Base-by-base conservation (phyloP, 345 rosid species). In the Nasturtium officinale region DNA sequence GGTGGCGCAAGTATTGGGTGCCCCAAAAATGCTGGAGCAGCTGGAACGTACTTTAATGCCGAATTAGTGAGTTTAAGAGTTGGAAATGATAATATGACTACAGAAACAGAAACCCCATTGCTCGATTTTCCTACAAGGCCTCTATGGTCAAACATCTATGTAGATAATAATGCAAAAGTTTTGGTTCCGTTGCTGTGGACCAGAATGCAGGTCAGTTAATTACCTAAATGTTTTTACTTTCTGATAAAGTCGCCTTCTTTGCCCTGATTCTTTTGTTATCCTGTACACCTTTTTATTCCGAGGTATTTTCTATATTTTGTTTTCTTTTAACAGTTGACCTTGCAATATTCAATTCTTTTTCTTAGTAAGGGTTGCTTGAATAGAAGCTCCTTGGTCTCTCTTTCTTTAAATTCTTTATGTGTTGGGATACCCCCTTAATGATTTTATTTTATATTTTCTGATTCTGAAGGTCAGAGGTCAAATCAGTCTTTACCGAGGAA, bases 161-260 rank as follows among this genome's bases (percentile, higher is more conserved):
- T 95, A 76, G 96, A 91, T 82, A 91, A 95, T 76, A 79, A 85
- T 76, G 97, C 99, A 46, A 91, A 87, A 84, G 97, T 88, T 76
- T 80, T 91, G 85, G 96, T 95, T 75, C 99, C 96, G 21, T 82
- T 95, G 61, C 91, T 87, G 61, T 95, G 99, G 99, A 87, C 86
- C 65, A 89, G 99, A 82, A 90, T 95, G 86, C 99, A 95, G 96
- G 99, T 90, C 72, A 32, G 75, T 64, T 51, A 45, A 51, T 67
- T 54, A 71, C 38, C 26, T 54, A 58, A 76, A 54, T 60, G 28
- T 59, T 6, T 15, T 33, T 26, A 4, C 9, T 17, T 58, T 35
- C 32, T 9, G 3, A 26, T 26, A 33, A 17, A 18, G 9, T 57
- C 16, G 9, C 52, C 64, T 52, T 60, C 10, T 43, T 17, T 61